These are phyloP conservation scores for Suillus subluteus DNA, from an alignment of 768 basidiomycete genomes.

Conservation along the genomic window DNA sequence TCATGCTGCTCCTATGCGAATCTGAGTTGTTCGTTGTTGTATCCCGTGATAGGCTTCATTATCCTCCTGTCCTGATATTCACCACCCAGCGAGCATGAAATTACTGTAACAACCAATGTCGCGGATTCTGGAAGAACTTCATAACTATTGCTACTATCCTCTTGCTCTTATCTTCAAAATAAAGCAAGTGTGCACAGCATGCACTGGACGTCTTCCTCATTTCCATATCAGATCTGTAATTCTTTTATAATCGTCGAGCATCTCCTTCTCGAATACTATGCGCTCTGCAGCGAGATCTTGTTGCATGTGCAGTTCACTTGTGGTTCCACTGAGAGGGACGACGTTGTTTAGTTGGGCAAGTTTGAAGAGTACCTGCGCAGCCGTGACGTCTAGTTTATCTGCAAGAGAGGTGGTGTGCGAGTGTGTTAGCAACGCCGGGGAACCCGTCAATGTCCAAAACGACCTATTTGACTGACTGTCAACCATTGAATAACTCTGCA, in stretches of 20 bases:
- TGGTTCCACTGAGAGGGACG: constrained; percentile 78
- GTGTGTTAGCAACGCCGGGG: constrained; percentile 61
- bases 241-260: constrained; percentile 27
- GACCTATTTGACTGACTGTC: constrained; percentile 50
- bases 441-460: constrained; percentile 88
- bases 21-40: neutral
- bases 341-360: constrained; percentile 69
- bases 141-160: neutral
- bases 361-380: constrained; percentile 69
- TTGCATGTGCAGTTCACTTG: constrained; percentile 64
- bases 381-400: constrained; percentile 51
- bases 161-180: neutral
- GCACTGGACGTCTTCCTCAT: constrained; percentile 11
- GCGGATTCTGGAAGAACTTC: neutral
- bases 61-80: neutral
- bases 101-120: neutral
- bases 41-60: neutral
- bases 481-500: neutral
- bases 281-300: constrained; percentile 57
- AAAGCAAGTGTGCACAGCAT: neutral
- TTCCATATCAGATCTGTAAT: constrained; percentile 36
- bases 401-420: constrained; percentile 50
- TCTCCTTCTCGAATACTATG: constrained; percentile 37
- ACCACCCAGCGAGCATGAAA: neutral
- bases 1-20: neutral